These are phyloP conservation scores for Diospyros lotus DNA, from an alignment of 148 eudicot species.

Conservation along the genomic window DNA sequence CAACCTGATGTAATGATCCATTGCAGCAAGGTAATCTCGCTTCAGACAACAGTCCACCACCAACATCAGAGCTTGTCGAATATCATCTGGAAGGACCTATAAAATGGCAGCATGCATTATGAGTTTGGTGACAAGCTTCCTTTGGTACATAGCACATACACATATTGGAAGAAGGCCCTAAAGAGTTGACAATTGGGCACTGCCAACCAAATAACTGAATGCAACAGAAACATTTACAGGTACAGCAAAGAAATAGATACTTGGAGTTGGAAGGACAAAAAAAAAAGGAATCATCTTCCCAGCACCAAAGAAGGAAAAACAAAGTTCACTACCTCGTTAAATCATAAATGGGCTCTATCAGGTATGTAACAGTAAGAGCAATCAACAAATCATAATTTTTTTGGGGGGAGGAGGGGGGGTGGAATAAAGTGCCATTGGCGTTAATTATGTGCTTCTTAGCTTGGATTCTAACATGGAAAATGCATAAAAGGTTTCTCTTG, in stretches of 20 bases:
- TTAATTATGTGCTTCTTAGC: too few species aligned
- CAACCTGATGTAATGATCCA: constrained; percentile 88
- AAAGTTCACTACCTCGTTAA: not conserved
- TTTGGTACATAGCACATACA: not conserved
- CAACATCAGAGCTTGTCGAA: constrained; percentile 62
- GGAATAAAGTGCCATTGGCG: too few species aligned
- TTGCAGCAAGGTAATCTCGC: constrained; percentile 89
- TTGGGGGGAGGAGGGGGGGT: too few species aligned
- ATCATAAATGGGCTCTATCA: not conserved
- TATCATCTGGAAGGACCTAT: constrained; percentile 80
- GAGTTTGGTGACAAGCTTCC: not conserved
- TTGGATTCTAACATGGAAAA: too few species aligned
- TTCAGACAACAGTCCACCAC: constrained; percentile 72
- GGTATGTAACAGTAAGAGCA: too few species aligned
- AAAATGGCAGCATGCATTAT: not conserved
- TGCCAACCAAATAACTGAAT: not conserved
- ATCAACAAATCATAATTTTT: too few species aligned
- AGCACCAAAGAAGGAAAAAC: not conserved
- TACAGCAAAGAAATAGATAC: too few species aligned
- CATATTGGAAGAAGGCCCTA: not conserved
- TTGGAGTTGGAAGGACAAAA: too few species aligned
- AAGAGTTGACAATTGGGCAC: too few species aligned
- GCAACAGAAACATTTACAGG: not conserved
- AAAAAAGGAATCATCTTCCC: too few species aligned
- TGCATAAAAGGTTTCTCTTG: too few species aligned